Conservation (phyloP, 441 rosid genomes). For the Brassica balearica region DNA sequence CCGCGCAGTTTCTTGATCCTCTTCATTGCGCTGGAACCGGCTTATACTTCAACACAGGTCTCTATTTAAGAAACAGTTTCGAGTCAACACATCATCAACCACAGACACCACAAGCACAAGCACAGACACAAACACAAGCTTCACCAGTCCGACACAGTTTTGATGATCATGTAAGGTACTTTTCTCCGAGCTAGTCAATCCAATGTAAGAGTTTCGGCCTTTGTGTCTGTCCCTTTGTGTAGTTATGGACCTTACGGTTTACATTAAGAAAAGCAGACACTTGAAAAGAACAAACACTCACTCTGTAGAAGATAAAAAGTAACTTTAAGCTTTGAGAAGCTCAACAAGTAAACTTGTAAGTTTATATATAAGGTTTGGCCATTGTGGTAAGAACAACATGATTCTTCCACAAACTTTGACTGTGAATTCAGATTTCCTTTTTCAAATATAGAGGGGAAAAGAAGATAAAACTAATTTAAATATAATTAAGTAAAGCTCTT, state of each 20-base stretch:
- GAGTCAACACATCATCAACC: slow-evolving; percentile 23
- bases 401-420: too few species aligned
- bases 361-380: too few species aligned
- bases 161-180: slow-evolving; percentile 42
- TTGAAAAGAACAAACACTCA: slow-evolving; percentile 30
- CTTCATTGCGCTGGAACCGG: slow-evolving; percentile 33
- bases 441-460: too few species aligned
- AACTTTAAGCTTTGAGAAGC: slow-evolving; percentile 3
- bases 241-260: slow-evolving; percentile 29
- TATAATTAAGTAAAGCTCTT: too few species aligned
- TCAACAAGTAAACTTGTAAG: too few species aligned
- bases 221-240: not conserved
- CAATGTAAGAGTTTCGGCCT: slow-evolving; percentile 16
- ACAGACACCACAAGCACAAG: slow-evolving; percentile 14
- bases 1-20: slow-evolving; percentile 45
- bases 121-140: slow-evolving; percentile 24
- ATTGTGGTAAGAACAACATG: too few species aligned
- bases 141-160: slow-evolving; percentile 39
- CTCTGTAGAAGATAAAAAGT: slow-evolving; percentile 26
- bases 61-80: slow-evolving; percentile 33
- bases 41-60: slow-evolving; percentile 30
- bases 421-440: too few species aligned
- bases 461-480: too few species aligned
- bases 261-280: slow-evolving; percentile 20
- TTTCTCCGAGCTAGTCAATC: slow-evolving; percentile 39